phyloP scores from a whole-genome alignment of 2,329 filamentous ascomycete species.

The Alternaria consortialis region DNA sequence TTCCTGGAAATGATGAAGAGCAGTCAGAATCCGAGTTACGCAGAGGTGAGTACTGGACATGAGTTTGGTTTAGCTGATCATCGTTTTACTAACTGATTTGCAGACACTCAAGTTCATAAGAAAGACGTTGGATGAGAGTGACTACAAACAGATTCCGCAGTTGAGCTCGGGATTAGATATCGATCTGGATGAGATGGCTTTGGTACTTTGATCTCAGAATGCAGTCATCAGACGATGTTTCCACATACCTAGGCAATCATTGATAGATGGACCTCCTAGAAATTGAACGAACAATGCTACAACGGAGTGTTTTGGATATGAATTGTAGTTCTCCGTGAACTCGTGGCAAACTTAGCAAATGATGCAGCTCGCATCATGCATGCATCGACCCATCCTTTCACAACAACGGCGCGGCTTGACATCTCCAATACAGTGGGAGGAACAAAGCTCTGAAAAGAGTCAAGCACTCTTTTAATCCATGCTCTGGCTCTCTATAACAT shows the following conservation, averaged over 20 bases:
- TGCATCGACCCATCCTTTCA: too few relatives aligned
- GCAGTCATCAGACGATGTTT: background rate
- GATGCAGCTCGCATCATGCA: background rate
- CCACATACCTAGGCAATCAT: too few relatives aligned
- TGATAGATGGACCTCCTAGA: background rate
- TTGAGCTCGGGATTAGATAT: constrained; percentile 54
- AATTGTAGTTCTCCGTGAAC: background rate
- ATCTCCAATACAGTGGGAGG: background rate
- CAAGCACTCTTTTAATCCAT: background rate
- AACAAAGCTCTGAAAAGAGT: background rate
- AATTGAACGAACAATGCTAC: background rate
- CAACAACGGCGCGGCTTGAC: background rate
- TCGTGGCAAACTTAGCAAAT: background rate
- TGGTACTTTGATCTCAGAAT: constrained; percentile 33
- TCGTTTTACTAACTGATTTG: background rate
- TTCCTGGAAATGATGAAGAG: constrained; percentile 57
- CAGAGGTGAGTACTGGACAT: constrained; percentile 43
- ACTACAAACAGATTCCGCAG: constrained; percentile 58
- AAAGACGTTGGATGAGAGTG: constrained; percentile 48
- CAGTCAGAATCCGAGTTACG: constrained; percentile 50
- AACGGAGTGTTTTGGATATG: background rate
- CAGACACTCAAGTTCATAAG: constrained; percentile 53
- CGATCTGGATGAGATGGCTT: constrained; percentile 50
- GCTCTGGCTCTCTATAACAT: background rate
- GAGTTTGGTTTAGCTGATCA: background rate